Percentiles rank a stretch among this genome's conserved stretches.
Conservation (phyloP, 192 early-diverging fungal genomes). For the Linnemannia exigua region DNA sequence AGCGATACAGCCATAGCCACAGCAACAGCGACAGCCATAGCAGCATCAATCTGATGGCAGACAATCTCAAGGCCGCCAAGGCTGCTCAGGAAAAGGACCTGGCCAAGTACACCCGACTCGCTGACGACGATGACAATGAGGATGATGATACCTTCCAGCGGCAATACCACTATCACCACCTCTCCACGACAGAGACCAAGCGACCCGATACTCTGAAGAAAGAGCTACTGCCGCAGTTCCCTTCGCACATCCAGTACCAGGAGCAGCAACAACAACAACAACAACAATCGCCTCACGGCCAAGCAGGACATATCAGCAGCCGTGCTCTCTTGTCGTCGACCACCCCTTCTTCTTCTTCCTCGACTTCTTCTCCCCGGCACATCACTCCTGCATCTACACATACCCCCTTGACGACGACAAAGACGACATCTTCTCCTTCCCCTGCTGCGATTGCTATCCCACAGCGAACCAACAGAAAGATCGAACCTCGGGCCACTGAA, state of each 20-base stretch:
- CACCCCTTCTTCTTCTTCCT: conserved; percentile 19
- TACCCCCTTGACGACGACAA: too few relatives aligned
- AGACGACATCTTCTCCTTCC: not conserved
- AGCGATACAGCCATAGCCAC: conserved; percentile 33
- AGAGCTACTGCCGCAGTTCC: not conserved
- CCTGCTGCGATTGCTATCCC: conserved; percentile 19
- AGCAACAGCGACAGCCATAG: conserved; percentile 43
- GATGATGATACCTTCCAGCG: not conserved
- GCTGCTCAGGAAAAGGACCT: conserved; percentile 1
- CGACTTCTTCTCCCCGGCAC: conserved; percentile 13
- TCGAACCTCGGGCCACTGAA: not conserved
- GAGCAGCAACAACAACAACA: conserved; percentile 6
- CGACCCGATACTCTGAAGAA: not conserved
- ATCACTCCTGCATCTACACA: not conserved
- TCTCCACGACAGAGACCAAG: not conserved
- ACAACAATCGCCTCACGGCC: conserved; percentile 1
- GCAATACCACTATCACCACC: not conserved
- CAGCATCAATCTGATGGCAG: conserved; percentile 33
- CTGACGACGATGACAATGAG: not conserved
- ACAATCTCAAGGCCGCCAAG: conserved; percentile 30
- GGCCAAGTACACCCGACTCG: not conserved
- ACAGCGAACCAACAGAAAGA: conserved; percentile 20
- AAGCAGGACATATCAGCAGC: not conserved
- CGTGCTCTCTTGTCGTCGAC: conserved; percentile 13
- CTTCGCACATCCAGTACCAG: conserved; percentile 23